Percentiles rank a stretch among this genome's conserved stretches.
Evolutionary conservation across 257 asterid species (phyloP).

Genomic region (Cordia subcordata): DNA sequence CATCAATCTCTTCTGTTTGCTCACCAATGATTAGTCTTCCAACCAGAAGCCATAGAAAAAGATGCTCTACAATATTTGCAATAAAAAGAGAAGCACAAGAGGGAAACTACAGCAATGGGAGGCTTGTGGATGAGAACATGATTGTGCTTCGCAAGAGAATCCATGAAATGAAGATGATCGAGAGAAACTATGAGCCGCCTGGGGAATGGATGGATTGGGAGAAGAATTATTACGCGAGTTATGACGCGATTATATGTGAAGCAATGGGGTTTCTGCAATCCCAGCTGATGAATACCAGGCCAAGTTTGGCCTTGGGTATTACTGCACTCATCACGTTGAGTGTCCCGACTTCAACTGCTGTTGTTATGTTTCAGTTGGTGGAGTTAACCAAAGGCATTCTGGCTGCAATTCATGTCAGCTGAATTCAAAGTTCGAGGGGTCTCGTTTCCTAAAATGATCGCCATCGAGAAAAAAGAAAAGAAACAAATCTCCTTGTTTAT

Average conservation of each 20-base stretch:
- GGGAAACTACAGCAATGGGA: not conserved
- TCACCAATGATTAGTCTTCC: slow-evolving; percentile 12
- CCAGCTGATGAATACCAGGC: slow-evolving; percentile 28
- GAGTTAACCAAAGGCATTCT: slow-evolving; percentile 17
- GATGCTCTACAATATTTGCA: not conserved
- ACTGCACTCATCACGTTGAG: slow-evolving; percentile 21
- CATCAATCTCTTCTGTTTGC: slow-evolving; percentile 6
- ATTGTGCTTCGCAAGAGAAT: slow-evolving; percentile 31
- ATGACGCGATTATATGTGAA: slow-evolving; percentile 22
- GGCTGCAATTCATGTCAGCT: slow-evolving; percentile 2
- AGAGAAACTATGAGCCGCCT: slow-evolving; percentile 29
- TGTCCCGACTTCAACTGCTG: slow-evolving; percentile 17
- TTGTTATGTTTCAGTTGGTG: slow-evolving; percentile 20
- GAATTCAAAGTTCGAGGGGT: no score
- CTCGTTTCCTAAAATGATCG: no score
- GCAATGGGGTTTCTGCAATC: slow-evolving; percentile 33
- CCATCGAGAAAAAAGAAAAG: no score
- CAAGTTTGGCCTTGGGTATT: slow-evolving; percentile 31
- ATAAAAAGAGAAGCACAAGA: slow-evolving; percentile 16
- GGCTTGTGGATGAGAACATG: slow-evolving; percentile 25
- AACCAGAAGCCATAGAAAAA: not conserved
- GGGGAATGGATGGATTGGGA: slow-evolving; percentile 43
- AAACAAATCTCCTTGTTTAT: no score
- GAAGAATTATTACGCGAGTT: slow-evolving; percentile 20
- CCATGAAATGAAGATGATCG: slow-evolving; percentile 34